Conservation (phyloP, 2,329 filamentous ascomycete genomes). For the Teratosphaeria epicoccoides region DNA sequence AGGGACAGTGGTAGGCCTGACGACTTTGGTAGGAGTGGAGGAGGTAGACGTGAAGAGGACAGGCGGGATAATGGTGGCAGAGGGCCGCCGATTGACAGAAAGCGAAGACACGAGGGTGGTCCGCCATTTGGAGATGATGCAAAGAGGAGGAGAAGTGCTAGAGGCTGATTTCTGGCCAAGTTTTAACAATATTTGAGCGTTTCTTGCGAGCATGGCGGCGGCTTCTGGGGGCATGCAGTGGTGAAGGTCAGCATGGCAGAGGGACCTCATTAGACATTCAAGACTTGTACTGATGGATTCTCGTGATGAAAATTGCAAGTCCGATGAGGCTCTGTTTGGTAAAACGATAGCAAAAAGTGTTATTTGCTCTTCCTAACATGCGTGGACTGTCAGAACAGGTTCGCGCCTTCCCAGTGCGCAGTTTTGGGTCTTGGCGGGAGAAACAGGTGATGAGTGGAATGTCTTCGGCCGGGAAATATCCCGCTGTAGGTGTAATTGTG, state of each 20-base stretch:
- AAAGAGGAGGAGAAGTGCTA: neutral
- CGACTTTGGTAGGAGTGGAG: conserved; percentile 15
- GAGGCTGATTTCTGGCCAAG: neutral
- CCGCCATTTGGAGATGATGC: neutral
- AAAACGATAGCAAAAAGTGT: no score
- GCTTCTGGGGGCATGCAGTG: neutral
- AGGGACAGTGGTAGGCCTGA: conserved; percentile 11
- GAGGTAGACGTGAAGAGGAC: conserved; percentile 13
- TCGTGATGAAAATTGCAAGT: no score
- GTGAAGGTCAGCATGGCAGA: neutral
- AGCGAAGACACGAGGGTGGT: conserved; percentile 19
- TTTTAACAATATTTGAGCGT: neutral
- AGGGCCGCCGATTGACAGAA: conserved; percentile 13
- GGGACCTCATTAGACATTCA: neutral
- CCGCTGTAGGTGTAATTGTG: no score
- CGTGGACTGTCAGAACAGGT: no score
- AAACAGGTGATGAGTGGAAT: no score
- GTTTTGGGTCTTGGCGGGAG: no score
- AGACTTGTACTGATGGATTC: neutral
- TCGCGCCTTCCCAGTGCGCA: no score
- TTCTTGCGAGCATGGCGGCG: neutral
- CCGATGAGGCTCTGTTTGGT: no score
- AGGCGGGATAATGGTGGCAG: conserved; percentile 7
- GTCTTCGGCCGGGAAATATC: no score
- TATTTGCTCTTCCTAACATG: no score